phyloP scores from a whole-genome alignment of 306 rosid species.

The Hippophae gyantsensis region DNA sequence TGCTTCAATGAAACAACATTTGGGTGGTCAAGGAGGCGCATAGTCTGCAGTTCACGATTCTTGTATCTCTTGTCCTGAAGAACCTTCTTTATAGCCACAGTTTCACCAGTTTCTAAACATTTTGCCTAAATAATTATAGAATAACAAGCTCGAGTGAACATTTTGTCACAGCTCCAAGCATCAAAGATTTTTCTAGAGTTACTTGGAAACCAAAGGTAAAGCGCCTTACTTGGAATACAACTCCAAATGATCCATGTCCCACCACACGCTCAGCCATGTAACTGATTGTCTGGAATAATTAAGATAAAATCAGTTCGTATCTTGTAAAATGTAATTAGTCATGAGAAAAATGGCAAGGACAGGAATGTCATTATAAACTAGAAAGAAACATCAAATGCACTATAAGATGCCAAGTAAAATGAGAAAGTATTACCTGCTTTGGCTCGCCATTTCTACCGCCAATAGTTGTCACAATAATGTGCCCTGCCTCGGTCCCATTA shows the following conservation, averaged over 20 bases:
- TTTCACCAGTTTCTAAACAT: slow-evolving; percentile 62
- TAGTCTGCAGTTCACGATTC: slow-evolving; percentile 67
- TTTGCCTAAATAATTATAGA: slow-evolving; percentile 32
- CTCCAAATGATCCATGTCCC: slow-evolving; percentile 66
- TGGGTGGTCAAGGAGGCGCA: slow-evolving; percentile 74
- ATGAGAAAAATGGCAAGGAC: neutral
- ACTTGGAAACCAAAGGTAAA: neutral
- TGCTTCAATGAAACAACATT: slow-evolving; percentile 64
- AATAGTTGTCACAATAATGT: slow-evolving; percentile 55
- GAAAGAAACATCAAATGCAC: neutral
- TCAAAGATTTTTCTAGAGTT: too few species aligned
- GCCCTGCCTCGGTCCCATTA: slow-evolving; percentile 68
- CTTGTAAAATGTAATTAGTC: neutral
- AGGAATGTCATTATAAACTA: neutral
- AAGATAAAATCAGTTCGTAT: neutral
- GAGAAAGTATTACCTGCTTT: slow-evolving; percentile 35
- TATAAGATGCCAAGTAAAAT: neutral
- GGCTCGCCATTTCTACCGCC: slow-evolving; percentile 68
- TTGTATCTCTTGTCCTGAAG: slow-evolving; percentile 62
- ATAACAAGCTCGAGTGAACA: neutral
- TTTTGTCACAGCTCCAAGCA: neutral
- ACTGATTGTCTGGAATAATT: slow-evolving; percentile 44
- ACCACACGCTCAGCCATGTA: slow-evolving; percentile 74
- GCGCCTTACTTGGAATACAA: slow-evolving; percentile 53
- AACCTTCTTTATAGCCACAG: slow-evolving; percentile 59